These are phyloP conservation scores for Diaporthe amygdali DNA, from an alignment of 2,329 filamentous ascomycete species.

Conservation along the genomic window DNA sequence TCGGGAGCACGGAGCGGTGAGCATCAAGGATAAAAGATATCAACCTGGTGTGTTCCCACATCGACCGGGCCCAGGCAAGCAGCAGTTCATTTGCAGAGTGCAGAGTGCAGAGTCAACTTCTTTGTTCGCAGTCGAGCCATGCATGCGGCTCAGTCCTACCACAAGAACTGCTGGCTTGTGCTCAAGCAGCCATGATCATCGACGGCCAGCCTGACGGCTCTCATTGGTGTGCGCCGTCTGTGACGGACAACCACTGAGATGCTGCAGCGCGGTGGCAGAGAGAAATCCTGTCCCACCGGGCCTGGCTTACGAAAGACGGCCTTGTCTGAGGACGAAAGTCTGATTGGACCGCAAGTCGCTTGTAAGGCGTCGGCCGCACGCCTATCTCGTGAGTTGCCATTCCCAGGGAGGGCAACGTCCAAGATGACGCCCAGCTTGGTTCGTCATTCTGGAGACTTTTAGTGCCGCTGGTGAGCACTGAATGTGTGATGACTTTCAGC, in stretches of 20 bases:
- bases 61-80: background rate
- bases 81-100: background rate
- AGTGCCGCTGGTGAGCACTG: background rate
- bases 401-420: background rate
- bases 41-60: constrained; percentile 22
- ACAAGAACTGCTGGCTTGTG: constrained; percentile 27
- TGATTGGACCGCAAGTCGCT: constrained; percentile 4
- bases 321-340: background rate
- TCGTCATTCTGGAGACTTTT: background rate
- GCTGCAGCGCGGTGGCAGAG: constrained; percentile 2
- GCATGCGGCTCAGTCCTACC: constrained; percentile 22
- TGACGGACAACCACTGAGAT: constrained; percentile 21
- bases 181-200: background rate
- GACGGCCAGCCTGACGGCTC: constrained; percentile 11
- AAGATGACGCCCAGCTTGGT: background rate
- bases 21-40: constrained; percentile 17
- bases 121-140: constrained; percentile 4
- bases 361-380: background rate
- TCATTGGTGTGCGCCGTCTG: constrained; percentile 20
- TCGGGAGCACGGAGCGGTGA: constrained; percentile 22
- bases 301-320: constrained; percentile 12
- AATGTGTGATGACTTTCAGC: background rate
- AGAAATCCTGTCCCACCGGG: constrained; percentile 8
- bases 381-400: constrained; percentile 1
- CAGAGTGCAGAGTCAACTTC: background rate